Evolutionary conservation across 805 yeast genomes (phyloP).

Genomic region (Candida verbasci): DNA sequence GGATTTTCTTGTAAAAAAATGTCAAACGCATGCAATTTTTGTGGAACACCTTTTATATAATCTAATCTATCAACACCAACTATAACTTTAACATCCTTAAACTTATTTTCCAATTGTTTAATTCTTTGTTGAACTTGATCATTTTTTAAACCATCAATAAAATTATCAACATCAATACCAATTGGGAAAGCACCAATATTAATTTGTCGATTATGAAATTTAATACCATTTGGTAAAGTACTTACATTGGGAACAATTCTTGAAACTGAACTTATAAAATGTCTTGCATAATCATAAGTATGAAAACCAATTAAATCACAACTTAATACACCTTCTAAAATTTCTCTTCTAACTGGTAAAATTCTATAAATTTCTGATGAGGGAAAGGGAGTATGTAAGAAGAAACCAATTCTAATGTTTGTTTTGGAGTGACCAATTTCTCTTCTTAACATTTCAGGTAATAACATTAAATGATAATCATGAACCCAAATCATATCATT

Average conservation of each 20-base stretch:
- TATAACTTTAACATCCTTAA: constrained; percentile 78
- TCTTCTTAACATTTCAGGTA: constrained; percentile 81
- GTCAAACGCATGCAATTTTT: constrained; percentile 93
- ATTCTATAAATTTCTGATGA: constrained; percentile 94
- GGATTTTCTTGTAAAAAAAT: constrained; percentile 90
- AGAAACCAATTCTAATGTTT: constrained; percentile 82
- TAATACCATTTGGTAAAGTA: constrained; percentile 88
- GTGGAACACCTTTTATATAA: constrained; percentile 97
- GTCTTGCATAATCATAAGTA: constrained; percentile 98
- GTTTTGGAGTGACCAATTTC: constrained; percentile 45
- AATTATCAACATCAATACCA: constrained; percentile 94
- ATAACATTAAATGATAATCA: constrained; percentile 93
- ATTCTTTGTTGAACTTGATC: constrained; percentile 64
- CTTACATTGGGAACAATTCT: constrained; percentile 69
- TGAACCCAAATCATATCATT: constrained; percentile 96
- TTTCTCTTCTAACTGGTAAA: constrained; percentile 91
- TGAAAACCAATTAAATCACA: constrained; percentile 97
- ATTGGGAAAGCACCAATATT: constrained; percentile 97
- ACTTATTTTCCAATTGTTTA: constrained; percentile 50
- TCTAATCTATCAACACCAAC: constrained; percentile 97
- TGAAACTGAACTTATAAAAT: constrained; percentile 85
- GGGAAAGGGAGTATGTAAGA: constrained; percentile 97
- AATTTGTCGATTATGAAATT: constrained; percentile 69
- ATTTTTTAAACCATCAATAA: constrained; percentile 69
- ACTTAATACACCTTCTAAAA: constrained; percentile 83